Evolutionary conservation across 1,284 basidiomycete genomes (phyloP).

Genomic region (Moesziomyces aphidis): DNA sequence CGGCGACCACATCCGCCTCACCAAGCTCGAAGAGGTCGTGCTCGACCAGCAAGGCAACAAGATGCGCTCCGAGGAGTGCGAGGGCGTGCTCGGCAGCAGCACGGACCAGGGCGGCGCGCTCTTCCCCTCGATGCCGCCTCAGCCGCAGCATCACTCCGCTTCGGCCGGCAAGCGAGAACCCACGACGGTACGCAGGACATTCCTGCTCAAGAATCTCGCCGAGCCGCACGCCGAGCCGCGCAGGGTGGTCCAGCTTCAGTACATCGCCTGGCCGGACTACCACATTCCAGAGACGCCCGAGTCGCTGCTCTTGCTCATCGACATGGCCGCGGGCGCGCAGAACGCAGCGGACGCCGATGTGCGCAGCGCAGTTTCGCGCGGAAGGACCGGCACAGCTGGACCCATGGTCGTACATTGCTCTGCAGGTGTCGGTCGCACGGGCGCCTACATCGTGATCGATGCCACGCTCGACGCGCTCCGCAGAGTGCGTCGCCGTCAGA

Average conservation of each 20-base stretch:
- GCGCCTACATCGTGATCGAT: conserved; percentile 63
- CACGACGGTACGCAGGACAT: conserved; percentile 50
- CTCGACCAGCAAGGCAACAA: conserved; percentile 33
- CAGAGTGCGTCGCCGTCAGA: conserved; percentile 30
- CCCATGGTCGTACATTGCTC: conserved; percentile 67
- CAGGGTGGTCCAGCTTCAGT: conserved; percentile 60
- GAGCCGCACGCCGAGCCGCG: conserved; percentile 34
- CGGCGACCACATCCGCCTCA: conserved; percentile 71
- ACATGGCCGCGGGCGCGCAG: conserved; percentile 51
- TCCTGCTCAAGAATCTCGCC: conserved; percentile 39
- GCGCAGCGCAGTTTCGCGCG: conserved; percentile 1
- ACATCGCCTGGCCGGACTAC: conserved; percentile 66
- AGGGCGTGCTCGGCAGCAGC: conserved; percentile 9
- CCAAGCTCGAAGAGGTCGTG: conserved; percentile 52
- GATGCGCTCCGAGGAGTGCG: conserved; percentile 34
- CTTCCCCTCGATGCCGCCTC: conserved; percentile 44
- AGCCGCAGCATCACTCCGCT: conserved; percentile 5
- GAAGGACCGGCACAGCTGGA: conserved; percentile 18
- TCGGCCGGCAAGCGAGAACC: conserved; percentile 13
- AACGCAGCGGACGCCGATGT: conserved; percentile 43
- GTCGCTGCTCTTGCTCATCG: conserved; percentile 55
- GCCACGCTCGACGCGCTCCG: conserved; percentile 56
- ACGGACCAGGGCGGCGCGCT: conserved; percentile 35
- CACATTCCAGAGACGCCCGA: conserved; percentile 59
- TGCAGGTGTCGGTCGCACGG: conserved; percentile 65